These are phyloP conservation scores for Lodderomyces orthopsilosis DNA, from an alignment of 1,139 yeast species.

Conservation along the genomic window DNA sequence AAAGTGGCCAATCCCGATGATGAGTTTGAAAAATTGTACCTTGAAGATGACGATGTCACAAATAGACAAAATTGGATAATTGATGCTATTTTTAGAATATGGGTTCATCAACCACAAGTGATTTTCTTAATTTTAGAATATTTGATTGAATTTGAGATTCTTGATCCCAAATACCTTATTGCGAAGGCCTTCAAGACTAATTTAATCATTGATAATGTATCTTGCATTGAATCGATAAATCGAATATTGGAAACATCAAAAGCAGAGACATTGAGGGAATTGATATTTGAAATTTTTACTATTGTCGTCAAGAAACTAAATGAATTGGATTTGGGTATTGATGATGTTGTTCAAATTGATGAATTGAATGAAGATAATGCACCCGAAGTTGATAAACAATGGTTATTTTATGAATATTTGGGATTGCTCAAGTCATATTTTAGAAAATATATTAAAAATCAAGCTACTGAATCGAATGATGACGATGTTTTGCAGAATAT, in stretches of 20 bases:
- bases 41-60: constrained; percentile 34
- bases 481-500: constrained; percentile 22
- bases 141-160: constrained; percentile 51
- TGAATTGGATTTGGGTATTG: constrained; percentile 25
- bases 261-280: constrained; percentile 15
- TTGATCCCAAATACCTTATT: constrained; percentile 42
- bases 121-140: constrained; percentile 70
- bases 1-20: constrained; percentile 20
- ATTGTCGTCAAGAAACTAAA: constrained; percentile 39
- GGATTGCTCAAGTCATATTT: constrained; percentile 43
- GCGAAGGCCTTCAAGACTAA: constrained; percentile 41
- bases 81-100: constrained; percentile 67
- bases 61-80: constrained; percentile 47
- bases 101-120: constrained; percentile 82
- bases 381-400: constrained; percentile 35
- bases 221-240: constrained; percentile 46
- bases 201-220: constrained; percentile 41
- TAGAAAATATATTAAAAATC: constrained; percentile 27
- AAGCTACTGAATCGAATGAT: constrained; percentile 12
- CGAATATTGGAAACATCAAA: constrained; percentile 25
- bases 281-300: constrained; percentile 33
- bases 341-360: constrained; percentile 25
- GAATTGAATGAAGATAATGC: constrained; percentile 26
- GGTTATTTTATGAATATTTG: constrained; percentile 44
- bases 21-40: constrained; percentile 38